phyloP scores from a whole-genome alignment of 192 early-diverging fungal genomes.

The Entomortierella parvispora region DNA sequence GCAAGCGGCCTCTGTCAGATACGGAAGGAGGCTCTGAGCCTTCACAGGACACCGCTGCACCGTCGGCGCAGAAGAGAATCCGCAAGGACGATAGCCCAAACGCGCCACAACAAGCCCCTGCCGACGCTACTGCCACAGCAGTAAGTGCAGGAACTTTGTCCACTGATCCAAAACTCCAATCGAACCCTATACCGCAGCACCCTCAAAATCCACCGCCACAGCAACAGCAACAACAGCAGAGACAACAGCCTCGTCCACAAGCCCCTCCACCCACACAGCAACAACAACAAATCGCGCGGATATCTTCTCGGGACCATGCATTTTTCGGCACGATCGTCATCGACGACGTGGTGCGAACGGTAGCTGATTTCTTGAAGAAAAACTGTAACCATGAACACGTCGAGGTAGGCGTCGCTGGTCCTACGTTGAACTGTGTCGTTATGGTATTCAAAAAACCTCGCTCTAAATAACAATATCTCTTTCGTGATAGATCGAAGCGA shows the following conservation, averaged over 20 bases:
- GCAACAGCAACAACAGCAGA: constrained; percentile 32
- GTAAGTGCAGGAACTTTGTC: too few relatives aligned
- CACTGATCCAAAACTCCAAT: too few relatives aligned
- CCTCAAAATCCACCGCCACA: constrained; percentile 18
- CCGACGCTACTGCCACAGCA: too few relatives aligned
- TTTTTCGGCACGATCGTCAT: constrained; percentile 70
- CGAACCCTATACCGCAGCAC: constrained; percentile 16
- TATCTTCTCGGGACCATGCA: constrained; percentile 58
- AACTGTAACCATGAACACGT: constrained; percentile 62
- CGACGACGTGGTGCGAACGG: constrained; percentile 69
- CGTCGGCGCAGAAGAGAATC: too few relatives aligned
- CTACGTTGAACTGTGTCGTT: too few relatives aligned
- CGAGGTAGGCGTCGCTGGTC: constrained; percentile 52
- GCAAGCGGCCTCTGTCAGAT: too few relatives aligned
- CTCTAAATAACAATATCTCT: too few relatives aligned
- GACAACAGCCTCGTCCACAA: constrained; percentile 36
- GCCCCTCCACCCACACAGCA: constrained; percentile 18
- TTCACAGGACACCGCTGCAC: too few relatives aligned
- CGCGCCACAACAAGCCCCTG: too few relatives aligned
- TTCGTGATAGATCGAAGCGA: constrained; percentile 98
- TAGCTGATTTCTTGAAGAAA: constrained; percentile 72
- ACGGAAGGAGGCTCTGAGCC: too few relatives aligned
- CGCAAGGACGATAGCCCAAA: too few relatives aligned
- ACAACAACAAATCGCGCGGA: not conserved
- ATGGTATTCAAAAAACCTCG: too few relatives aligned